Base-by-base conservation (phyloP, 2,329 filamentous ascomycete species). In the Periconia macrospinosa region DNA sequence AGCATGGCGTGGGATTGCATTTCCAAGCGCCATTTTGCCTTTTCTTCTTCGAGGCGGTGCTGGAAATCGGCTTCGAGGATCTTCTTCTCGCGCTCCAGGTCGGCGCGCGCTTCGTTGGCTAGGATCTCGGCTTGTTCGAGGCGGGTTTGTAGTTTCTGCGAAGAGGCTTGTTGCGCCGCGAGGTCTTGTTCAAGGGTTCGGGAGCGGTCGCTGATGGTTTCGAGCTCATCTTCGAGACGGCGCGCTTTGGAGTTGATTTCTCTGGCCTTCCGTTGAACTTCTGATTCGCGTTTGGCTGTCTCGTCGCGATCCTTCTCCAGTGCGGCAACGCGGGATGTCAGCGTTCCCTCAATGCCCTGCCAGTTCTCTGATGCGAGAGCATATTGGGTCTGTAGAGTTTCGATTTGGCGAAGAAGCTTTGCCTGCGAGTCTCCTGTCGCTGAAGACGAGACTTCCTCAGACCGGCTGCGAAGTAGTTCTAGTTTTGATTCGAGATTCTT, bases 341-440 rank as follows among this genome's bases (percentile, higher is more conserved):
- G 76, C 2, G 90, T 95, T 10, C 89, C 85, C 73, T 99, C 93
- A 57, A 99, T 95, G 0, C 92, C 91, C 69, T 97, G 92, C 94
- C 95, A 99, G 65, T 99, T 99, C 68, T 96, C 91, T 62, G 91
- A 94, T 1, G 94, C 94, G 50, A 95, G 87, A 1, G 92, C 87
- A 74, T 99, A 96, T 71, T 99, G 95, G 7, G 90, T 94, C 74
- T 99, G 94, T 37, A 99, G 77, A 0, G 91, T 97, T 77, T 99
- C 94, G 50, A 99, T 89, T 74, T 99, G 95, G 41, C 94, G 86
- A 42, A 97, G 80, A 41, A 97, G 80, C 72, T 97, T 97, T 42
- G 90, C 90, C 65, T 96, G 92, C 0, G 89, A 86, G 68, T 96
- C 91, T 14, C 92, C 90, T 6, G 86, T 86, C 14, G 86, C 86